Conservation (phyloP, 768 basidiomycete genomes). For the Lentinula lateritia region DNA sequence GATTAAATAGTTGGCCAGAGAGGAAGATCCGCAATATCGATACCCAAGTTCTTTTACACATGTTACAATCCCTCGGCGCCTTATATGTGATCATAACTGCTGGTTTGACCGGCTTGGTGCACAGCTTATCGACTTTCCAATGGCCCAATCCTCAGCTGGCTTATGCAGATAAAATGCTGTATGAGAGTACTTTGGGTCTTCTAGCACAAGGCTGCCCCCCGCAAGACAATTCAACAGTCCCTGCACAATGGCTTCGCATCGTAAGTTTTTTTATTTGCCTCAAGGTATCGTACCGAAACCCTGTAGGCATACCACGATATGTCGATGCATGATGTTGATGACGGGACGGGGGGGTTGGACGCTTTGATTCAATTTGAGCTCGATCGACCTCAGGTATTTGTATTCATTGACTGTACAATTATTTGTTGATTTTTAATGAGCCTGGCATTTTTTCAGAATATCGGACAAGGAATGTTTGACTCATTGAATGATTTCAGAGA, state of each 20-base stretch:
- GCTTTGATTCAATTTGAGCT: conserved; percentile 45
- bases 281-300: conserved; percentile 9
- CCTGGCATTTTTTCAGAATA: conserved; percentile 27
- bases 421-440: neutral
- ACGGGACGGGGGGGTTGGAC: conserved; percentile 44
- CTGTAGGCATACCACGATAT: conserved; percentile 41
- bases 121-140: neutral
- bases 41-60: neutral
- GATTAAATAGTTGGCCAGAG: too few species aligned
- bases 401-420: conserved; percentile 13
- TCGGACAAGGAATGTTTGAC: conserved; percentile 39
- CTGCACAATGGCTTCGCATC: conserved; percentile 36
- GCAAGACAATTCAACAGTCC: conserved; percentile 24
- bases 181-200: neutral
- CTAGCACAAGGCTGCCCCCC: conserved; percentile 21
- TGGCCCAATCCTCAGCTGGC: neutral
- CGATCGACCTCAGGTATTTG: conserved; percentile 35
- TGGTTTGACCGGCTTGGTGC: neutral
- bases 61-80: neutral
- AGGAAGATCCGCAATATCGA: neutral
- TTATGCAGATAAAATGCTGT: neutral
- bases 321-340: conserved; percentile 37
- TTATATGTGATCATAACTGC: neutral
- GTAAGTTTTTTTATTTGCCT: conserved; percentile 15
- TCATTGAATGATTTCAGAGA: conserved; percentile 36